Evolutionary conservation across 768 basidiomycete genomes (phyloP).

Genomic region (Lactarius sp.): DNA sequence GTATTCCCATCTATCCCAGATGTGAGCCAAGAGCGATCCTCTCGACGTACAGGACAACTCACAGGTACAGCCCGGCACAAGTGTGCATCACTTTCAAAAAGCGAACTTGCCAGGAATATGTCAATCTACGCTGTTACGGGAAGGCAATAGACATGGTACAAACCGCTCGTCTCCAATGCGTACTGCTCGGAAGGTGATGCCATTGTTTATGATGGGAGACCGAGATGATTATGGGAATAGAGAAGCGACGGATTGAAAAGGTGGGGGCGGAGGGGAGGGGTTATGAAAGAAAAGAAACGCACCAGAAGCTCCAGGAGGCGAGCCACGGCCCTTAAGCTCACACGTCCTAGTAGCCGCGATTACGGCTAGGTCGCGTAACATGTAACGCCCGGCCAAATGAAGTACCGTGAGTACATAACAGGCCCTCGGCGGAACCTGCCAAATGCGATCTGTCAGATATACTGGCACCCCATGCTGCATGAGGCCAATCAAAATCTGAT

Average conservation of each 20-base stretch:
- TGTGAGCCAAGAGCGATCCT: not conserved
- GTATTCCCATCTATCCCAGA: slow-evolving; percentile 18
- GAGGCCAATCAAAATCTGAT: too few species aligned
- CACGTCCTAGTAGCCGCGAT: too few species aligned
- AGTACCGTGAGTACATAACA: not conserved
- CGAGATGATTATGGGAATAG: not conserved
- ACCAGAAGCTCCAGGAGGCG: not conserved
- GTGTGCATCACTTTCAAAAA: slow-evolving; percentile 12
- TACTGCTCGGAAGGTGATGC: not conserved
- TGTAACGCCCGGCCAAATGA: not conserved
- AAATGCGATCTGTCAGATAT: not conserved
- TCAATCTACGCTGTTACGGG: not conserved
- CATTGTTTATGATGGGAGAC: not conserved
- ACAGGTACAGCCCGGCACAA: slow-evolving; percentile 21
- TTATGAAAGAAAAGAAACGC: not conserved
- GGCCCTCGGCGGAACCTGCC: not conserved
- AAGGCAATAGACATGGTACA: not conserved
- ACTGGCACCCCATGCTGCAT: not conserved
- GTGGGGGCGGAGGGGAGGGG: not conserved
- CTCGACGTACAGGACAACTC: not conserved
- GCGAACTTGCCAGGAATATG: not conserved
- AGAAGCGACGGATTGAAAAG: not conserved
- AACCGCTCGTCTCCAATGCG: not conserved
- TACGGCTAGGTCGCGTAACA: not conserved
- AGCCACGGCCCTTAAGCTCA: not conserved